Evolutionary conservation across 1,284 basidiomycete species (phyloP), one percentile per base, ranked within the genome.

Genomic region (Fomitiporia mediterranea): DNA sequence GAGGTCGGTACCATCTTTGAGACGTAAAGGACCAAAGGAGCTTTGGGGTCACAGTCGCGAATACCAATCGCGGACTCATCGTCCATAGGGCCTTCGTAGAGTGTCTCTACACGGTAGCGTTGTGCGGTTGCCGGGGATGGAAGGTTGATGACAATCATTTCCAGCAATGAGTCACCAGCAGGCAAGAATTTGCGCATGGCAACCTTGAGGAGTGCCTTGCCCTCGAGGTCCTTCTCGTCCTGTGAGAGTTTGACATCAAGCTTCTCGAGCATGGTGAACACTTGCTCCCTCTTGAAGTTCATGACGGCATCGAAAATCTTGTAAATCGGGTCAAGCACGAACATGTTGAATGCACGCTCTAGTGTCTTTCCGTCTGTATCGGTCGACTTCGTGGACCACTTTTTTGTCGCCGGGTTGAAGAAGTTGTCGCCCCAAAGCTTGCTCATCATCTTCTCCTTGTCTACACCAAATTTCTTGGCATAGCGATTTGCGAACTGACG

Each of bases 1-100:
- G 96, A 97, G 58, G 97, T 99, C 64, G 97, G 97, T 65, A 99
- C 96, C 97, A 99, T 99, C 87, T 99, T 99, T 68, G 97, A 99
- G 77, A 99, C 83, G 79, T 99, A 99, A 66, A 98, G 84, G 74
- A 99, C 95, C 65, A 99, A 89, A 64, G 97, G 97, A 63, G 86
- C 97, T 62, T 89, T 91, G 72, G 97, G 89, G 78, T 99, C 93
- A 74, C 97, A 99, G 76, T 99, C 95, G 63, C 97, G 89, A 78
- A 99, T 97, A 80, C 87, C 93, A 68, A 98, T 94, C 67, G 97
- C 97, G 59, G 93, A 96, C 78, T 99, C 96, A 72, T 99, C 97
- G 75, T 99, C 97, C 91, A 98, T 91, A 68, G 97, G 97, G 73
- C 97, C 97, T 74, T 99, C 97, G 77, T 99, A 99, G 59, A 99